Evolutionary conservation across 129 eudicot genomes (phyloP), one percentile per base, ranked within the genome.

Genomic region (Flaveria linearis): DNA sequence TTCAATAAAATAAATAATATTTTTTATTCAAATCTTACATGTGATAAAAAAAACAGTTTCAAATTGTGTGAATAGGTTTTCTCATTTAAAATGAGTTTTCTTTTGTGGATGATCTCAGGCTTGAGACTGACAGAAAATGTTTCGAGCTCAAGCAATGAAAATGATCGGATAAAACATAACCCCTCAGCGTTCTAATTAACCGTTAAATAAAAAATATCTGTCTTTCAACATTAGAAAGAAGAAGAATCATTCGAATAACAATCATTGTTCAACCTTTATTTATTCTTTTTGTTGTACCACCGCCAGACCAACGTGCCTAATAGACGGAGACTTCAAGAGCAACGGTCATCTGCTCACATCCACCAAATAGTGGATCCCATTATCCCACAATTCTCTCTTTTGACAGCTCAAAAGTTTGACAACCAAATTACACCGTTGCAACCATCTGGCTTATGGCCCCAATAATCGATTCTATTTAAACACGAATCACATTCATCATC

Each of bases 371-470:
- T 66, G 81, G 81, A 66, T 76, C 81, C 81, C 75, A 69, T 61
- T 49, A 71, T 49, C 15, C 4, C 30, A 68, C 4, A 28, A 28
- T 28, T 28, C 33, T 28, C 33, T 47, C 65, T 47, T 25, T 71
- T 79, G 72, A 47, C 83, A 79, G 83, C 83, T 52, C 68, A 36
- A 63, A 79, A 64, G 83, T 64, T 63, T 7, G 53, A 51, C 46
- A 63, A 50, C 56, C 58, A 45, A 64, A 79, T 79, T 25, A 72
- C 78, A 79, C 73, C 78, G 61, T 79, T 72, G 61, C 60, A 42
- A 25, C 74, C 18, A 50, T 56, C 49, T 7, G 49, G 53, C 16
- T 11, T 12, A 72, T 64, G 72, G 80, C 23, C 49, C 68, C 30
- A 62, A 5, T 60, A 2, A 23, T 10, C 68, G 9, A 36, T 72